Evolutionary conservation across 2,329 filamentous ascomycete species (phyloP).

Genomic region (Magnaporthiopsis incrustans): DNA sequence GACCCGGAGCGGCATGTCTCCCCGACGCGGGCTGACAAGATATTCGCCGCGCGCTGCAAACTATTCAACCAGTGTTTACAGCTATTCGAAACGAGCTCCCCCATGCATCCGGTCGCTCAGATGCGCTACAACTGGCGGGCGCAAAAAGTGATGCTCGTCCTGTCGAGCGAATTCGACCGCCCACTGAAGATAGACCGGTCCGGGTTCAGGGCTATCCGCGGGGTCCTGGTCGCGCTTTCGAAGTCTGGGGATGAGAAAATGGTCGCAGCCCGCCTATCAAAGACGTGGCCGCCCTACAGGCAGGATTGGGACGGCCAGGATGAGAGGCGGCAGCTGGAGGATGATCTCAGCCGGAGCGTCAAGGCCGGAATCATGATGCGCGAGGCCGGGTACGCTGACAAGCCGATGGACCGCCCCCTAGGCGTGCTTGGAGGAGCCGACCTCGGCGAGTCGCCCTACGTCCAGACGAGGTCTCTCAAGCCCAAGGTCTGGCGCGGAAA

Average conservation of each 20-base stretch:
- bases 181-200: constrained; percentile 41
- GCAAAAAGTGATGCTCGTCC: constrained; percentile 43
- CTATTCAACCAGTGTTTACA: constrained; percentile 33
- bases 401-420: constrained; percentile 38
- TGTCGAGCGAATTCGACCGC: constrained; percentile 39
- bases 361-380: constrained; percentile 45
- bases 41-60: constrained; percentile 14
- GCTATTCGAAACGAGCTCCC: constrained; percentile 27
- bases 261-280: constrained; percentile 37
- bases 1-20: background rate
- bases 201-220: constrained; percentile 47
- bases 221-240: constrained; percentile 43
- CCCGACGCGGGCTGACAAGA: background rate
- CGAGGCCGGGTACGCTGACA: constrained; percentile 46
- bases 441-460: constrained; percentile 43
- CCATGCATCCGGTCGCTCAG: constrained; percentile 22
- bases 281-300: constrained; percentile 54
- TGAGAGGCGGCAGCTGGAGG: constrained; percentile 40
- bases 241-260: constrained; percentile 44
- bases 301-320: constrained; percentile 51
- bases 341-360: constrained; percentile 45
- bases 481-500: constrained; percentile 23
- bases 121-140: constrained; percentile 48
- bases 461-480: constrained; percentile 40
- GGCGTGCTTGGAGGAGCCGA: constrained; percentile 45